Percentiles rank a stretch among this genome's conserved stretches.
Evolutionary conservation across 2,329 filamentous ascomycete genomes (phyloP).

Genomic region (Sclerotinia minor): DNA sequence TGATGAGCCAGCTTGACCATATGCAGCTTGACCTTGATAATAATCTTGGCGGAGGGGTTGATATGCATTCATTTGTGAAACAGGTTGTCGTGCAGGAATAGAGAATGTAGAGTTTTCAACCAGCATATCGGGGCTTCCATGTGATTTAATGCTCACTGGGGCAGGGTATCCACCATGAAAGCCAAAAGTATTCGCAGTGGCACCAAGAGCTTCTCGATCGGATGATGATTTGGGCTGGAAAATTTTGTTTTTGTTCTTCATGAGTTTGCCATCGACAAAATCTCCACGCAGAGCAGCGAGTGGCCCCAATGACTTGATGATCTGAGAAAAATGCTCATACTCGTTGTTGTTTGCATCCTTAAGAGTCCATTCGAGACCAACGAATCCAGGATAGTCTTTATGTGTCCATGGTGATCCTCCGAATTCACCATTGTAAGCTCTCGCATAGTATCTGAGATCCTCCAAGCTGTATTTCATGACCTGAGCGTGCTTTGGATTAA

Average conservation of each 20-base stretch:
- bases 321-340: background rate
- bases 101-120: background rate
- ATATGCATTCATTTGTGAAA: background rate
- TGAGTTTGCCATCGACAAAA: background rate
- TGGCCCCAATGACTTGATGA: slow-evolving; percentile 10
- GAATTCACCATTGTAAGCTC: slow-evolving; percentile 27
- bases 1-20: background rate
- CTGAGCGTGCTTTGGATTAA: slow-evolving; percentile 4
- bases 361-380: background rate
- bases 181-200: background rate
- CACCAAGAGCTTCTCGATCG: slow-evolving; percentile 11
- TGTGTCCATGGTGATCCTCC: background rate
- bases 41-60: background rate
- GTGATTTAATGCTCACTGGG: background rate
- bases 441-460: slow-evolving; percentile 30
- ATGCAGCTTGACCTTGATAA: background rate
- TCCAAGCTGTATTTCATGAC: slow-evolving; percentile 12
- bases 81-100: no score
- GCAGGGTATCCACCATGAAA: slow-evolving; percentile 14
- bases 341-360: background rate
- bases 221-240: background rate
- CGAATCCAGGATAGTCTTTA: background rate
- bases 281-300: slow-evolving; percentile 11
- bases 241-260: background rate
- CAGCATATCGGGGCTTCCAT: background rate